Evolutionary conservation across 2,329 filamentous ascomycete genomes (phyloP), one percentile per base, ranked within the genome.

Genomic region (Paecilomyces formosus): DNA sequence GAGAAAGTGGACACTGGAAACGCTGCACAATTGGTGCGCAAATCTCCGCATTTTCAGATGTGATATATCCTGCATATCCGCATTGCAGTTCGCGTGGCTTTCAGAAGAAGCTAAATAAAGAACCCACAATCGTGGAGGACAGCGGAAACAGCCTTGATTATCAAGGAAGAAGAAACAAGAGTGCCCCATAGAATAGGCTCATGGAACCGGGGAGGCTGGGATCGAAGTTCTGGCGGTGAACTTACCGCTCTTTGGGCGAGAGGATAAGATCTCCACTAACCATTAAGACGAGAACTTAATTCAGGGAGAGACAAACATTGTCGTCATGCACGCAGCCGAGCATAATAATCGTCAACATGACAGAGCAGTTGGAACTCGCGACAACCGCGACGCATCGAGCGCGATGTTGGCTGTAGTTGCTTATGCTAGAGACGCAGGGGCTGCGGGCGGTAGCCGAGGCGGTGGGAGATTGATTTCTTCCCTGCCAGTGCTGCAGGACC

Each of bases 401-500:
- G 7, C 18, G 30, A 31, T 15, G n/a, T n/a, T 18, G 18, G 39
- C 18, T 18, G 6, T 18, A 45, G 3, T 18, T 26, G 6, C 24
- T 26, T 26, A 26, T n/a, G n/a, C 50, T 52, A 52, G 50, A 24
- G 26, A 52, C 50, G 50, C 50, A 52, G 50, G 50, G 50, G 50
- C 8, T 6, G 13, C 11, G 50, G 21, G 62, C 3, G 59, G 56
- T 52, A 33, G 55, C 28, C 24, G 57, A 55, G 56, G 53, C 15
- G 57, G 33, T 39, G 28, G 50, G 49, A 7, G 22, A 58, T 58
- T 52, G 24, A 26, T 26, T 26, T 26, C 24, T 59, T 55, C 39
- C 58, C 58, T n/a, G 62, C 49, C 22, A 56, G 54, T n/a, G 49
- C 18, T 26, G 24, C 50, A 52, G 22, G 50, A 11, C 50, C 39